Base-by-base conservation (phyloP, 192 early-diverging fungal genomes). In the Phycomyces nitens region DNA sequence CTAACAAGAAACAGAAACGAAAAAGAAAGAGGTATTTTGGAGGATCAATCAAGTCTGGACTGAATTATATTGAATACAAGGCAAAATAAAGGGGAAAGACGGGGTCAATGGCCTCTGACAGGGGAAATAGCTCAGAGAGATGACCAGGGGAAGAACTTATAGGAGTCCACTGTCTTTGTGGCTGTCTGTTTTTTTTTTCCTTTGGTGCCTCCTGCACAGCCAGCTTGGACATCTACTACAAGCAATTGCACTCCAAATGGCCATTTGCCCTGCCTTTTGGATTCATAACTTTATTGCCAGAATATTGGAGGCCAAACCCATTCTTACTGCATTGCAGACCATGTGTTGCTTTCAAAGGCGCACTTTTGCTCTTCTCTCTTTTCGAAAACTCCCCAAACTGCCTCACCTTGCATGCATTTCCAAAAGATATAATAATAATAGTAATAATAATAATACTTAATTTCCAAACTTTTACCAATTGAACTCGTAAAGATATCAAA, bases 1-100 rank as follows among this genome's bases (percentile, higher is more conserved):
- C 29, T 9, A 29, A 16, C 18, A 42, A 29, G 18, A 44, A 54
- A 56, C 39, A 24, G 20, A 64, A 64, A 64, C 15, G 11, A 12
- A 40, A 64, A 53, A 56, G 26, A 56, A 27, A 41, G 22, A 41
- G 40, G 11, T 34, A 16, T 20, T 16, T 64, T 18, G 16, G 16
- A 39, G 20, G 39, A 38, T 10, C 1, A 41, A 52, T 38, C 24
- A 23, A 64, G 53, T 20, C 52, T 58, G 40, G 18, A 47, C 44
- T 47, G 44, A 47, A 47, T 47, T 47, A 47, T 47, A 47, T 47
- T 18, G 18, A 11, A 47, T n/a, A 47, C 44, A 47, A 14, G 18
- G 12, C 12, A 47, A 47, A 47, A 47, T 3, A n/a, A 47, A 47
- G 44, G 44, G 18, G 44, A 18, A 47, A n/a, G 12, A 47, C 44